A percentile compares a stretch with the other conserved stretches of the same genome.
Conservation (phyloP, 106 monocot species). For the Posidonia australis region DNA sequence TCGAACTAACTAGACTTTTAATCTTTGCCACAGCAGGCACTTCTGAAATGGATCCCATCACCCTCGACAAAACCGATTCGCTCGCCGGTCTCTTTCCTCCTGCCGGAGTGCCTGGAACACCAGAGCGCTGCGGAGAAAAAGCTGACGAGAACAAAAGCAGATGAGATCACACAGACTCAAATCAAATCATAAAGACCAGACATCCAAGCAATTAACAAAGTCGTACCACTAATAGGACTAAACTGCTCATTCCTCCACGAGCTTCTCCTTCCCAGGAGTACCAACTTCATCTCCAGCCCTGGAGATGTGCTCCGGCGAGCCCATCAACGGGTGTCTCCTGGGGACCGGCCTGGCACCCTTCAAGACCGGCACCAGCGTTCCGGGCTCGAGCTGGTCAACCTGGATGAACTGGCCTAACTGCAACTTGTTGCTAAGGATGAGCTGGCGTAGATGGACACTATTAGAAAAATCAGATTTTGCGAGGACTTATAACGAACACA, state of each 20-base stretch:
- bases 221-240: background rate
- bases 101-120: background rate
- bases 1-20: constrained; percentile 35
- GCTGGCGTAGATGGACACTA: constrained; percentile 69
- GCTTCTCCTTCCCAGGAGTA: constrained; percentile 29
- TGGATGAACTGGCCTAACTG: constrained; percentile 90
- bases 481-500: no score
- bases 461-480: no score
- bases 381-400: constrained; percentile 52
- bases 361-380: constrained; percentile 60
- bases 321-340: constrained; percentile 65
- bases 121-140: background rate
- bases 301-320: constrained; percentile 54
- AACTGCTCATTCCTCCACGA: constrained; percentile 35
- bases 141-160: background rate
- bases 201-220: no score
- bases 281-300: background rate
- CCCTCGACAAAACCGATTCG: constrained; percentile 11
- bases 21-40: background rate
- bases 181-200: no score
- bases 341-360: constrained; percentile 66
- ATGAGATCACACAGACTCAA: no score
- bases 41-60: constrained; percentile 3
- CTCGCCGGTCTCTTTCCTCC: constrained; percentile 15
- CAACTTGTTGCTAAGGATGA: constrained; percentile 82